Conservation (phyloP, 2,329 filamentous ascomycete genomes). For the Penicillium sp. region DNA sequence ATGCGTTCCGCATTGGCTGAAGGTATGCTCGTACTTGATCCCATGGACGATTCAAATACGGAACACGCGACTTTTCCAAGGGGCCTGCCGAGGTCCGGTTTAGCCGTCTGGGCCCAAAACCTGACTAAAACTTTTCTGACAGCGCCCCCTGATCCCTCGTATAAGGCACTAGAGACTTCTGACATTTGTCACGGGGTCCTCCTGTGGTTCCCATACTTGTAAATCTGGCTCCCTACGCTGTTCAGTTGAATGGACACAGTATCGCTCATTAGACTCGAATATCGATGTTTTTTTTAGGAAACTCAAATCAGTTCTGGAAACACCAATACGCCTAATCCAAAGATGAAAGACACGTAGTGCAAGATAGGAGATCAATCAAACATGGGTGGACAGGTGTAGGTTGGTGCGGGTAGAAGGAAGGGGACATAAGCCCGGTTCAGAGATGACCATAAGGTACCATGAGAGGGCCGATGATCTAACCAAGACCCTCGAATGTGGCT, state of each 20-base stretch:
- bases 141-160: not conserved
- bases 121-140: not conserved
- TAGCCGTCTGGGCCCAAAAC: not conserved
- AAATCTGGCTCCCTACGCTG: too few relatives aligned
- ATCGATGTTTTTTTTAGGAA: too few relatives aligned
- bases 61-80: conserved; percentile 1
- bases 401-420: not conserved
- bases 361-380: not conserved
- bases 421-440: too few relatives aligned
- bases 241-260: too few relatives aligned
- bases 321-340: not conserved
- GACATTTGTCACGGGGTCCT: too few relatives aligned
- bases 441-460: not conserved
- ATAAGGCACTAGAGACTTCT: not conserved
- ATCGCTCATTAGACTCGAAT: too few relatives aligned
- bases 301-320: not conserved
- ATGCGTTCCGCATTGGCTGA: not conserved
- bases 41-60: not conserved
- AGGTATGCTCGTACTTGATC: not conserved
- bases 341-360: not conserved
- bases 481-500: not conserved
- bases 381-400: not conserved
- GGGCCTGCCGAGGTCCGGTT: conserved; percentile 4
- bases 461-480: not conserved
- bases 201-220: too few relatives aligned